phyloP scores from a whole-genome alignment of 148 eudicot species.

The Nepenthes mirabilis region DNA sequence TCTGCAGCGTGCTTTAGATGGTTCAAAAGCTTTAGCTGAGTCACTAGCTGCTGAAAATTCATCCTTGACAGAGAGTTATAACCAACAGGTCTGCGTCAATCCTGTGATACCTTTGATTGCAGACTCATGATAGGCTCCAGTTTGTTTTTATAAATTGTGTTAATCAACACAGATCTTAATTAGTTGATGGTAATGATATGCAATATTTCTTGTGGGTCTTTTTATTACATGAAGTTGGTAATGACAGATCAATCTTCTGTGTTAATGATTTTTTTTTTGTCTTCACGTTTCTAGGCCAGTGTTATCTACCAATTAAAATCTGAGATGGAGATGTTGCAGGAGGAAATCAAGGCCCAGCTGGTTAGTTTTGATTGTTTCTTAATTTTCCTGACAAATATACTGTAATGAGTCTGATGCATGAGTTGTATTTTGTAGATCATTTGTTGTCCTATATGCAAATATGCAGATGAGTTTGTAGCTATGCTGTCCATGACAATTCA shows the following conservation, averaged over 20 bases:
- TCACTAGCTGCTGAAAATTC: conserved; percentile 92
- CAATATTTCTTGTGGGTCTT: too few species aligned
- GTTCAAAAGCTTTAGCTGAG: conserved; percentile 74
- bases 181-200: too few species aligned
- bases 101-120: neutral
- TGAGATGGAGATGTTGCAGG: conserved; percentile 71
- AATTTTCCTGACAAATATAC: neutral
- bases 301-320: conserved; percentile 60
- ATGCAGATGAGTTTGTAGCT: too few species aligned
- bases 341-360: conserved; percentile 62
- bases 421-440: neutral
- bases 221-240: too few species aligned
- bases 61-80: conserved; percentile 81
- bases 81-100: conserved; percentile 62
- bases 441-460: too few species aligned
- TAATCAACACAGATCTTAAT: neutral
- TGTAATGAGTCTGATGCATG: conserved; percentile 3
- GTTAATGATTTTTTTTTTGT: neutral
- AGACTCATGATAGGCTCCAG: neutral
- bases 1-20: conserved; percentile 90
- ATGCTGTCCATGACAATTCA: too few species aligned
- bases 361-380: conserved; percentile 30
- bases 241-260: too few species aligned
- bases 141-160: neutral
- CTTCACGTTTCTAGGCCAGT: conserved; percentile 42